These are phyloP conservation scores for Leptographium galeiforme DNA, from an alignment of 2,329 filamentous ascomycete species.

Conservation along the genomic window DNA sequence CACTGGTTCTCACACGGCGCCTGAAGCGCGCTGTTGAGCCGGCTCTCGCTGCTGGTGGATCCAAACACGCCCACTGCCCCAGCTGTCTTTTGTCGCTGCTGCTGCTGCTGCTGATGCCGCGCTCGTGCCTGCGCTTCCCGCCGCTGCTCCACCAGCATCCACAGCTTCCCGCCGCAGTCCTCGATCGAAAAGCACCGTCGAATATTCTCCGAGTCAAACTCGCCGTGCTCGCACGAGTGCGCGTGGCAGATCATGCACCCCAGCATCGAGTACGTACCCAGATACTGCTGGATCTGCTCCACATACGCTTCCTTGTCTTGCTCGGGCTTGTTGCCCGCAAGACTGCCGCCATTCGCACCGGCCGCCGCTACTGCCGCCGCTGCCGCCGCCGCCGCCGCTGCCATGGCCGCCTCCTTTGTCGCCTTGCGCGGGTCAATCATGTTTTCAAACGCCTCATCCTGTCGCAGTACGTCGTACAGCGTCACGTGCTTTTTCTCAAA, in stretches of 20 bases:
- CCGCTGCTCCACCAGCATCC: slow-evolving; percentile 10
- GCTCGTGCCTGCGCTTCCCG: slow-evolving; percentile 14
- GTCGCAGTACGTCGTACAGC: slow-evolving; percentile 36
- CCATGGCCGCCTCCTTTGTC: slow-evolving; percentile 30
- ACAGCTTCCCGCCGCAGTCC: slow-evolving; percentile 10
- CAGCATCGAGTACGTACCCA: slow-evolving; percentile 41
- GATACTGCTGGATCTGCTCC: slow-evolving; percentile 28
- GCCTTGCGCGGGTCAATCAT: slow-evolving; percentile 40
- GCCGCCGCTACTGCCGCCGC: neutral
- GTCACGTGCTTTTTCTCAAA: slow-evolving; percentile 34
- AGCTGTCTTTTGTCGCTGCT: neutral
- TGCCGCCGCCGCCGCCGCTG: slow-evolving; percentile 5
- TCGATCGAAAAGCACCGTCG: slow-evolving; percentile 40
- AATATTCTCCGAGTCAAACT: slow-evolving; percentile 41
- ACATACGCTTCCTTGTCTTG: slow-evolving; percentile 23
- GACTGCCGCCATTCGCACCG: neutral
- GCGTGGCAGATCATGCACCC: slow-evolving; percentile 47
- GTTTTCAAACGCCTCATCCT: slow-evolving; percentile 40
- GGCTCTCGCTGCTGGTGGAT: neutral
- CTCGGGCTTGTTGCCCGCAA: slow-evolving; percentile 6
- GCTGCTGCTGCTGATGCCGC: neutral
- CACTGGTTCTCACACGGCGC: slow-evolving; percentile 28
- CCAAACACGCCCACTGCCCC: neutral
- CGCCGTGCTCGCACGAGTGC: slow-evolving; percentile 48
- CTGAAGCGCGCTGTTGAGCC: neutral